A percentile compares a stretch with the other conserved stretches of the same genome.
Conservation (phyloP, 2,329 filamentous ascomycete genomes). For the Pyrenochaeta sp. region DNA sequence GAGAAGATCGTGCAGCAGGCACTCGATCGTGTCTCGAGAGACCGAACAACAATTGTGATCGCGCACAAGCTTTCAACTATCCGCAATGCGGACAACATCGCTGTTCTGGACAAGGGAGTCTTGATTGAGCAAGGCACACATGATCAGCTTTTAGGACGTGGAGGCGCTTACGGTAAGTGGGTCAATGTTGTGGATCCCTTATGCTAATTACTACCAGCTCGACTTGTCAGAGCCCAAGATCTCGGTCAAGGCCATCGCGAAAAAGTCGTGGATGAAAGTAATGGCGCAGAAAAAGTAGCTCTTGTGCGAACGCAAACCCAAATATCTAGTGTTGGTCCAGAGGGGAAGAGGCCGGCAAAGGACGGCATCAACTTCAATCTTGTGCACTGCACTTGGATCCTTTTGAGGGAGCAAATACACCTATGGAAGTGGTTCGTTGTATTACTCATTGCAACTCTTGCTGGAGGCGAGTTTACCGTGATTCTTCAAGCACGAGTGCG, state of each 20-base stretch:
- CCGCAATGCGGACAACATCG: constrained; percentile 91
- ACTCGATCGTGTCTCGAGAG: constrained; percentile 81
- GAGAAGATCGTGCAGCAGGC: constrained; percentile 95
- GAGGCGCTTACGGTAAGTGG: constrained; percentile 72
- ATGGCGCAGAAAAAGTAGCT: constrained; percentile 21
- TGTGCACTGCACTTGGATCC: constrained; percentile 33
- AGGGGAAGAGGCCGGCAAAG: constrained; percentile 26
- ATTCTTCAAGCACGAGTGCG: background rate
- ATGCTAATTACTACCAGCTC: constrained; percentile 49
- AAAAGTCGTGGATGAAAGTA: constrained; percentile 26
- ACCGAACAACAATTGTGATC: constrained; percentile 93
- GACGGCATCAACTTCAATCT: constrained; percentile 41
- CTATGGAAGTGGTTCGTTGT: constrained; percentile 48
- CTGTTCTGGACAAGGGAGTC: constrained; percentile 81
- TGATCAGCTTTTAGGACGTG: constrained; percentile 74
- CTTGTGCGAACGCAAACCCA: constrained; percentile 42
- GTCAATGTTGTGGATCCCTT: background rate
- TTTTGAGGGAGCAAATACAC: constrained; percentile 44
- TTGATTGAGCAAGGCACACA: constrained; percentile 94
- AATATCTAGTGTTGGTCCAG: constrained; percentile 32
- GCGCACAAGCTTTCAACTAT: constrained; percentile 95
- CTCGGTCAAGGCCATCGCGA: constrained; percentile 45
- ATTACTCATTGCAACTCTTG: constrained; percentile 37
- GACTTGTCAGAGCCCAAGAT: constrained; percentile 66
- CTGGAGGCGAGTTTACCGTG: constrained; percentile 32